A percentile compares a stretch with the other conserved stretches of the same genome.
Evolutionary conservation across 1,284 basidiomycete species (phyloP).

Genomic region (Xerocomus amazonicus): DNA sequence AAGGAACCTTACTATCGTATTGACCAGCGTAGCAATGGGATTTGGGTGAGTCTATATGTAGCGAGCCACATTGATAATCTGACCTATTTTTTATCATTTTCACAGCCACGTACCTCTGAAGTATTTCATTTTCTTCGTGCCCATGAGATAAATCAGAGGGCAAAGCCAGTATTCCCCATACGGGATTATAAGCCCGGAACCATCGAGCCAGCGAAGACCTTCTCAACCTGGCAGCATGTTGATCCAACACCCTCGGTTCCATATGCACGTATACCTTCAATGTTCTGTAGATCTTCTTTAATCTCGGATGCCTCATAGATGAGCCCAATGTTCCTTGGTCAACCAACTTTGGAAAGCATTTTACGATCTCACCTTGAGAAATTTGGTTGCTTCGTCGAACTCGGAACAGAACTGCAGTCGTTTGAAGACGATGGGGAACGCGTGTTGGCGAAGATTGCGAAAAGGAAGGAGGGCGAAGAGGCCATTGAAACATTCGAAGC

Average conservation of each 20-base stretch:
- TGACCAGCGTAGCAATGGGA: conserved; percentile 29
- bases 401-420: conserved; percentile 30
- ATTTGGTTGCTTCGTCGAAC: conserved; percentile 29
- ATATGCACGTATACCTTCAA: conserved; percentile 11
- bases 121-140: conserved; percentile 27
- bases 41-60: conserved; percentile 22
- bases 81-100: background rate
- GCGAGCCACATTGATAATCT: background rate
- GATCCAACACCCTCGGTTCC: conserved; percentile 29
- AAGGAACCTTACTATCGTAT: conserved; percentile 23
- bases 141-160: conserved; percentile 17
- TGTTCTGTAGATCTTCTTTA: background rate
- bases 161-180: background rate
- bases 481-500: conserved; percentile 19
- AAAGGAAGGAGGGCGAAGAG: conserved; percentile 17
- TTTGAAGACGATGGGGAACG: conserved; percentile 31
- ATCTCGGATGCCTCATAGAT: conserved; percentile 6
- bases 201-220: conserved; percentile 15
- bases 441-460: conserved; percentile 26
- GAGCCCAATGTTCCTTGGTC: conserved; percentile 28
- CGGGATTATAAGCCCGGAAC: conserved; percentile 21
- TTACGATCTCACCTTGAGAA: conserved; percentile 31
- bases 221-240: background rate
- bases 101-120: conserved; percentile 34
- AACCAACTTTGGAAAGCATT: conserved; percentile 31